These are phyloP conservation scores for Neofusicoccum cordaticola DNA, from an alignment of 2,329 filamentous ascomycete genomes.

Conservation along the genomic window DNA sequence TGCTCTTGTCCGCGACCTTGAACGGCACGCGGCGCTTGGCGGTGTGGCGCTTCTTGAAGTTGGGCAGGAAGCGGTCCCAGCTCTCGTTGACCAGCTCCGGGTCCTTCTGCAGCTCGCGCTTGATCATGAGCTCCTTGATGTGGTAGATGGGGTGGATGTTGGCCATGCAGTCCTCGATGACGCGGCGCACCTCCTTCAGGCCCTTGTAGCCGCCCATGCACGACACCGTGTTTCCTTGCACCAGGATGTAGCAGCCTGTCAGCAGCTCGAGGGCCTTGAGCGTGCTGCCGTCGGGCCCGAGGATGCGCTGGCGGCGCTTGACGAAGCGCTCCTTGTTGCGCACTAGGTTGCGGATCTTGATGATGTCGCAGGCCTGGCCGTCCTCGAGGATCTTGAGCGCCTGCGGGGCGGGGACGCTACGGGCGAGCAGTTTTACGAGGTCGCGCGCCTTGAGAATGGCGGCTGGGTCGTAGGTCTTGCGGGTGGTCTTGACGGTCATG, in stretches of 20 bases:
- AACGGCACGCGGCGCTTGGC: conserved; percentile 78
- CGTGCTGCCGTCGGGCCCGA: conserved; percentile 87
- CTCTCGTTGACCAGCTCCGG: conserved; percentile 81
- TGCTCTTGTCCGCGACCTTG: conserved; percentile 87
- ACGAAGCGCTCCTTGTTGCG: conserved; percentile 94
- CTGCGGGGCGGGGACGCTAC: conserved; percentile 88
- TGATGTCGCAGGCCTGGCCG: conserved; percentile 86
- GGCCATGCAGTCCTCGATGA: conserved; percentile 93
- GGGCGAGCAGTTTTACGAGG: conserved; percentile 85
- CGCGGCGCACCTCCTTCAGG: conserved; percentile 83
- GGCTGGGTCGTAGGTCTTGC: conserved; percentile 87
- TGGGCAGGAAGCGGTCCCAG: conserved; percentile 94
- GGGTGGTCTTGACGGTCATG: conserved; percentile 95
- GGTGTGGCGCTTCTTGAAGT: conserved; percentile 92
- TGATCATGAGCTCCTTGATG: conserved; percentile 95
- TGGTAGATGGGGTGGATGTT: conserved; percentile 90
- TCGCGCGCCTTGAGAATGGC: conserved; percentile 92
- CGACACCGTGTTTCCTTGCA: conserved; percentile 93
- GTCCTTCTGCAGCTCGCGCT: conserved; percentile 85
- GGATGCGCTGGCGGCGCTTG: conserved; percentile 86
- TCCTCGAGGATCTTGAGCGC: conserved; percentile 94
- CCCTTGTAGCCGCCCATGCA: conserved; percentile 92
- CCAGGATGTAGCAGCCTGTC: conserved; percentile 87
- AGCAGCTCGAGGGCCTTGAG: conserved; percentile 91
- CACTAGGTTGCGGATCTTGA: conserved; percentile 90